Base-by-base conservation (phyloP, 192 early-diverging fungal species). In the Coemansia sp. region DNA sequence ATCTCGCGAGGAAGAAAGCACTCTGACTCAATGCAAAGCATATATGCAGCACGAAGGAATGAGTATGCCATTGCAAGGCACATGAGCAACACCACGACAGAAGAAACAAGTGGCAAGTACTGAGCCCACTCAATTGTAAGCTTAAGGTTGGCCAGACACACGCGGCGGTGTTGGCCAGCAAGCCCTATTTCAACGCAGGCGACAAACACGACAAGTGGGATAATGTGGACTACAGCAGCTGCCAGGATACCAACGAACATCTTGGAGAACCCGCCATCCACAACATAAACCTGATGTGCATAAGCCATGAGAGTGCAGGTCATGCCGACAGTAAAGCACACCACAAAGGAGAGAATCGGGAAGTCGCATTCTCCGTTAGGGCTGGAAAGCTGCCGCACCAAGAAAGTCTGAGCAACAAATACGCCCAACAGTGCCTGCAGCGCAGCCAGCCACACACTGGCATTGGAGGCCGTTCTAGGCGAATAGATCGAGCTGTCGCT, bases 201-300 rank as follows among this genome's bases (percentile, higher is more conserved):
- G 11, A 23, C 48, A 13, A 52, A 28, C 26, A 52, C 4, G 23
- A 28, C 10, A 4, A 52, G 48, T 3, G 48, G 25, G 25, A 52
- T 14, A 52, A 52, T 14, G 48, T 52, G 13, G 48, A 52, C 3
- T 3, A 25, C 9, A 52, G 28, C 28, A 5, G 23, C 48, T 25
- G 11, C 13, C 26, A 52, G 3, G 26, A 28, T 26, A 9, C 23
- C 25, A 13, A 72, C 28, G 16, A 78, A 78, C 31, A 65, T 69
- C 47, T 78, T 78, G 59, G 72, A 52, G 47, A 70, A 78, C 53
- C 34, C 38, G 13, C 55, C 50, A 64, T 78, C 69, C 0, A 42
- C 63, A 16, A 58, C 31, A 14, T 78, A 70, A 8, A 70, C 69
- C 20, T 77, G 76, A 45, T 72, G 53, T 0, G 76, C 76, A 0